Evolutionary conservation across 768 basidiomycete genomes (phyloP), one percentile per base, ranked within the genome.

Genomic region (Naganishia vishniacii): DNA sequence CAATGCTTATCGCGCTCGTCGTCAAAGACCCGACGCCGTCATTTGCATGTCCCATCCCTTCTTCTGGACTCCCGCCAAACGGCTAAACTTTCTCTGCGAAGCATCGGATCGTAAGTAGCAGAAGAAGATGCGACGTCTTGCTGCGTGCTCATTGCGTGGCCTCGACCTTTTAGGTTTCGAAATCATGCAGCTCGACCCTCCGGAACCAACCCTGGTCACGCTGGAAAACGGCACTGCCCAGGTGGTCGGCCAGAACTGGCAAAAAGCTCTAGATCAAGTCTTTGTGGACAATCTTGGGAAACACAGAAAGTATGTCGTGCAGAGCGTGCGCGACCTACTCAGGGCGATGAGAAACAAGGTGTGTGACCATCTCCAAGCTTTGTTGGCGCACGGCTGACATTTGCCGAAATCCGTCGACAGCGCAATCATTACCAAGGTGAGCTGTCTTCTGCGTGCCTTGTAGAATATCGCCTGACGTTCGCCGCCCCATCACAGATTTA

Each of bases 261-360:
- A 88, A 65, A 75, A 84, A 15, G 83, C 86, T 44, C 81, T 97
- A 47, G 93, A 98, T 80, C 89, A 86, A 70, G 80, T 86, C 13
- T 90, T 99, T 77, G 85, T 91, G 59, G 93, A 94, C 65, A 98
- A 91, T 75, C 78, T 99, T 59, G 93, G 94, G 60, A 98, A 98
- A 77, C 98, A 92, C 78, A 82, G 95, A 70, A 99, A 98, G 77
- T 99, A 99, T 73, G 91, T 98, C 73, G 90, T 88, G 20, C 81
- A 81, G 72, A 88, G 87, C 59, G 88, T 98, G 11, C 88, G 95
- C 68, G 95, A 99, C 79, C 79, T 99, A 9, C 76, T 99, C 49
- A 83, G 95, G 58, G 95, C 95, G 4, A 79, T 99, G 71, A 82
- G 95, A 68, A 99, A 98, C 77, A 98, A 99, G 83, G 53, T 13